Conservation (phyloP, 495 filamentous ascomycete genomes). For the Thermothielavioides terrestris region DNA sequence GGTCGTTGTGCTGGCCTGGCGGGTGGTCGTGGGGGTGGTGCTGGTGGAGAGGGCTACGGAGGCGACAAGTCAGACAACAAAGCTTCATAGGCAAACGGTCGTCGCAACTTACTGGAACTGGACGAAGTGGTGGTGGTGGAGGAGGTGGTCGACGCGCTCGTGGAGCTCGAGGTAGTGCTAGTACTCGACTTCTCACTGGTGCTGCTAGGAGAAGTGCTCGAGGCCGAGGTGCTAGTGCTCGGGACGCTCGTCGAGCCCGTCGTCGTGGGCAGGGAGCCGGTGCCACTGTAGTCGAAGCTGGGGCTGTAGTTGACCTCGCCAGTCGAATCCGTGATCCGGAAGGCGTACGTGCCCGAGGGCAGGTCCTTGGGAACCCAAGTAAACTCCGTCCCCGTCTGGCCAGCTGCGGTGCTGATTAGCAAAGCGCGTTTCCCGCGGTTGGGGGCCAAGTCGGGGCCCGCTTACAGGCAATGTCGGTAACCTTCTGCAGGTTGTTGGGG, state of each 20-base stretch:
- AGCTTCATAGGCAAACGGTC: no score
- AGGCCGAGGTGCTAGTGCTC: slow-evolving; percentile 12
- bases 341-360: slow-evolving; percentile 35
- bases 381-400: slow-evolving; percentile 24
- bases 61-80: not conserved
- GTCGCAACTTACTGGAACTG: slow-evolving; percentile 7
- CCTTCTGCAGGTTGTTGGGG: slow-evolving; percentile 25
- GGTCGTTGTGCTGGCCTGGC: slow-evolving; percentile 5
- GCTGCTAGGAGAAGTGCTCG: slow-evolving; percentile 13
- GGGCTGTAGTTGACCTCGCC: slow-evolving; percentile 35
- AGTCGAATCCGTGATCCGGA: slow-evolving; percentile 31
- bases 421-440: not conserved
- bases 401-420: slow-evolving; percentile 22
- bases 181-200: slow-evolving; percentile 16
- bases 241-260: slow-evolving; percentile 21
- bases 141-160: no score
- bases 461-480: slow-evolving; percentile 29
- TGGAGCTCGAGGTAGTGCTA: slow-evolving; percentile 19
- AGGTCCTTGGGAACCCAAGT: slow-evolving; percentile 26
- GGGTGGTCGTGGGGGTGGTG: slow-evolving; percentile 12
- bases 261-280: slow-evolving; percentile 14
- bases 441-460: not conserved
- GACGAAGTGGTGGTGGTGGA: no score
- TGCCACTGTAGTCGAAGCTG: slow-evolving; percentile 28
- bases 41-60: slow-evolving; percentile 2